Conservation (phyloP, 805 yeast species). For the Wickerhamomyces chaumierensis region DNA sequence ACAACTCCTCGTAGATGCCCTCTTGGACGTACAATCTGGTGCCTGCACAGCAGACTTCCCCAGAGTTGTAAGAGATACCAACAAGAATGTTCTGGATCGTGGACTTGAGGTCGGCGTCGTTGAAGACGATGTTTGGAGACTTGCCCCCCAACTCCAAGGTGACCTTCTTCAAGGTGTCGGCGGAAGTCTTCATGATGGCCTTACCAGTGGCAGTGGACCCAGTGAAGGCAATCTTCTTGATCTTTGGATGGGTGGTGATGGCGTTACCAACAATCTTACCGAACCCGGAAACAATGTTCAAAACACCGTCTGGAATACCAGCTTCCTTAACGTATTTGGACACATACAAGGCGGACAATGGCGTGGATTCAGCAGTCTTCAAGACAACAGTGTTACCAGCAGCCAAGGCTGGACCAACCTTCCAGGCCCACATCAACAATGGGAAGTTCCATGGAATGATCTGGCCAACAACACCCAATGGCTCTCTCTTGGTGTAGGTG, state of each 20-base stretch:
- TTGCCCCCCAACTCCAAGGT: conserved; percentile 85
- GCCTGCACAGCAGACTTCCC: conserved; percentile 91
- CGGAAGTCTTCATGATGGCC: conserved; percentile 61
- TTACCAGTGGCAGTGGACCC: conserved; percentile 88
- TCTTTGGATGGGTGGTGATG: conserved; percentile 63
- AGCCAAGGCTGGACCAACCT: conserved; percentile 85
- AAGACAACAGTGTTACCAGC: conserved; percentile 83
- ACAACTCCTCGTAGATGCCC: conserved; percentile 55
- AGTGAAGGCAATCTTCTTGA: conserved; percentile 88
- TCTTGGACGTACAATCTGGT: conserved; percentile 79
- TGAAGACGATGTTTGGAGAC: conserved; percentile 75
- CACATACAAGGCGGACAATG: conserved; percentile 73
- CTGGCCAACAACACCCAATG: conserved; percentile 91
- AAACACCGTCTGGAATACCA: conserved; percentile 86
- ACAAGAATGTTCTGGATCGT: conserved; percentile 58
- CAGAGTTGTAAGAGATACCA: conserved; percentile 81
- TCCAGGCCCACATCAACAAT: conserved; percentile 88
- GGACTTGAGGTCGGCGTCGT: conserved; percentile 57
- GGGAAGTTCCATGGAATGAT: conserved; percentile 98
- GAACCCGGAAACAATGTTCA: conserved; percentile 77
- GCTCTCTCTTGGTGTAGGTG: conserved; percentile 76
- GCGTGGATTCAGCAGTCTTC: conserved; percentile 89
- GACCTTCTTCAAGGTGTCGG: conserved; percentile 66
- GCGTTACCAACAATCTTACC: conserved; percentile 82
- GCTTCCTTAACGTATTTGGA: conserved; percentile 64